These are phyloP conservation scores for Calonectria pseudoreteaudii DNA, from an alignment of 2,329 filamentous ascomycete genomes.

Conservation along the genomic window DNA sequence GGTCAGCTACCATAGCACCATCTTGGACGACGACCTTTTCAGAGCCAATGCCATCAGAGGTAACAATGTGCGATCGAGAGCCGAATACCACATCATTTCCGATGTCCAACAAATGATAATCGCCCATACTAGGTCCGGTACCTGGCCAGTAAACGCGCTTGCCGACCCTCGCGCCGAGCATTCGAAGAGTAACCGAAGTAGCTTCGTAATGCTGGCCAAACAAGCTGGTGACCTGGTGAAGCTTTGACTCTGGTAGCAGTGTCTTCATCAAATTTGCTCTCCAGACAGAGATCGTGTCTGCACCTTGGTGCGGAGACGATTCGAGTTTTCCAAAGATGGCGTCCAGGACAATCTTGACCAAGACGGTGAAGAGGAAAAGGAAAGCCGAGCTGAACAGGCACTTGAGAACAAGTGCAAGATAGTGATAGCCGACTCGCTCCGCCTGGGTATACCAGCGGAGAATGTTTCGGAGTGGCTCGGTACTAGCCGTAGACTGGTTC, in stretches of 20 bases:
- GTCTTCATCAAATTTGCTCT: slow-evolving; percentile 57
- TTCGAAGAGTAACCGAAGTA: slow-evolving; percentile 62
- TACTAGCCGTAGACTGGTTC: slow-evolving; percentile 46
- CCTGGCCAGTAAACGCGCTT: slow-evolving; percentile 69
- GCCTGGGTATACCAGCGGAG: slow-evolving; percentile 62
- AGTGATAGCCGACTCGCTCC: slow-evolving; percentile 62
- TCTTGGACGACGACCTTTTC: slow-evolving; percentile 60
- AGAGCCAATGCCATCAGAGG: slow-evolving; percentile 62
- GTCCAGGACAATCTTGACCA: slow-evolving; percentile 56
- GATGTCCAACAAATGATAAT: slow-evolving; percentile 67
- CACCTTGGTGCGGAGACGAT: slow-evolving; percentile 43
- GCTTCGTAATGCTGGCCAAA: slow-evolving; percentile 68
- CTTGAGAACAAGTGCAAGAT: slow-evolving; percentile 58
- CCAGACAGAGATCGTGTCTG: slow-evolving; percentile 56
- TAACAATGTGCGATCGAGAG: slow-evolving; percentile 65
- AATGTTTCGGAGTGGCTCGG: slow-evolving; percentile 54
- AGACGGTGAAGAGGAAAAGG: slow-evolving; percentile 55
- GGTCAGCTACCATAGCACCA: slow-evolving; percentile 68
- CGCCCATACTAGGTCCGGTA: slow-evolving; percentile 63
- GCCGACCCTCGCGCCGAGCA: slow-evolving; percentile 65
- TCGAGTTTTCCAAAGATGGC: slow-evolving; percentile 51
- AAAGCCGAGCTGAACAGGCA: slow-evolving; percentile 56
- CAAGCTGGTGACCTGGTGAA: slow-evolving; percentile 62
- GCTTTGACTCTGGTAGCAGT: slow-evolving; percentile 55
- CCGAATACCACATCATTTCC: slow-evolving; percentile 72